Evolutionary conservation across 2,329 filamentous ascomycete genomes (phyloP).

Genomic region (Alternaria conjuncta): DNA sequence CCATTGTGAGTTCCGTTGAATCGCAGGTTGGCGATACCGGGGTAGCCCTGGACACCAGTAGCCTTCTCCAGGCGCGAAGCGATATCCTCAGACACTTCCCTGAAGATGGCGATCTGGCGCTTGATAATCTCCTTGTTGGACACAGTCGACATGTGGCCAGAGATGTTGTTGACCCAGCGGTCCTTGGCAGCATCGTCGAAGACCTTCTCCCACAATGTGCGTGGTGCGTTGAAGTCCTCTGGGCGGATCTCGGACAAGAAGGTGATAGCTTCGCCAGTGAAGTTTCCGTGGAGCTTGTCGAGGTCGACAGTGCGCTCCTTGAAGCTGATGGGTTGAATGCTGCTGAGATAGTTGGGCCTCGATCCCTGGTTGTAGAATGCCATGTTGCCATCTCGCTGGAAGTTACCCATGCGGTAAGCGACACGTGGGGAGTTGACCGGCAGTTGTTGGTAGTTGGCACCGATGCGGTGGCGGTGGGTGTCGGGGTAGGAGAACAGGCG

Average conservation of each 20-base stretch:
- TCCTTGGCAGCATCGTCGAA: slow-evolving; percentile 65
- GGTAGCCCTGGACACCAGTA: slow-evolving; percentile 66
- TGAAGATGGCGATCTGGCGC: slow-evolving; percentile 69
- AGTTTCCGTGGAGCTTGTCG: slow-evolving; percentile 59
- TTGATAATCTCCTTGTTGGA: slow-evolving; percentile 66
- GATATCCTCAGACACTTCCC: slow-evolving; percentile 66
- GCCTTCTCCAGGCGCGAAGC: slow-evolving; percentile 67
- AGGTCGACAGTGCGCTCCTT: slow-evolving; percentile 54
- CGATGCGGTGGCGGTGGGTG: slow-evolving; percentile 64
- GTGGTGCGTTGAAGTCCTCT: slow-evolving; percentile 63
- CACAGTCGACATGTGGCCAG: slow-evolving; percentile 67
- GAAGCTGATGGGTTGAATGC: slow-evolving; percentile 60
- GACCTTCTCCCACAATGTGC: slow-evolving; percentile 66
- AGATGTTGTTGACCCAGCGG: slow-evolving; percentile 66
- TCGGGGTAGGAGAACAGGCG: slow-evolving; percentile 76
- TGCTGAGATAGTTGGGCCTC: slow-evolving; percentile 63
- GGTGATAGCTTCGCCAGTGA: slow-evolving; percentile 56
- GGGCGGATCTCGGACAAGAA: slow-evolving; percentile 61
- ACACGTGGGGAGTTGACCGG: slow-evolving; percentile 60
- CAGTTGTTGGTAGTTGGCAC: slow-evolving; percentile 65
- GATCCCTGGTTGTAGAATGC: slow-evolving; percentile 69
- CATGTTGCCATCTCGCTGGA: slow-evolving; percentile 77
- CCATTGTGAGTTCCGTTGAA: slow-evolving; percentile 70
- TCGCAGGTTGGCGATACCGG: slow-evolving; percentile 60
- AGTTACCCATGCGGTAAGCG: slow-evolving; percentile 67